These are phyloP conservation scores for Geotrichum fermentans DNA, from an alignment of 1,139 yeast genomes.

Conservation along the genomic window DNA sequence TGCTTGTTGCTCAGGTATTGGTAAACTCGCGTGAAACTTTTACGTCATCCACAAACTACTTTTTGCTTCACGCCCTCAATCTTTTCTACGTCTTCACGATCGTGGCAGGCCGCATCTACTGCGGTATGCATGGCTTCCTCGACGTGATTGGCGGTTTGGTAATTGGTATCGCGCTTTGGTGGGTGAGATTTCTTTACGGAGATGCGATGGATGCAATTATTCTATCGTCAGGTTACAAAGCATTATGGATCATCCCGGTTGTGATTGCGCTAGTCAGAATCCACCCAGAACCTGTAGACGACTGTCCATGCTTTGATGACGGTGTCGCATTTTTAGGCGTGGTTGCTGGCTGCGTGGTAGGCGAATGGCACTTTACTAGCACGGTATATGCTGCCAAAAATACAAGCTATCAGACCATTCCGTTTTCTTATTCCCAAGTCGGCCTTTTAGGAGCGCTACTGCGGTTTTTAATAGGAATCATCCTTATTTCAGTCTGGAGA, in stretches of 20 bases:
- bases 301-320: conserved; percentile 95
- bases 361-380: conserved; percentile 44
- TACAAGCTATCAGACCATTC: conserved; percentile 9
- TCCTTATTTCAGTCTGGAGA: conserved; percentile 65
- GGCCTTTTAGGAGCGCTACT: conserved; percentile 22
- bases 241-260: conserved; percentile 42
- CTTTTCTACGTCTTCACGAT: conserved; percentile 58
- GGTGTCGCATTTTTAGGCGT: conserved; percentile 93
- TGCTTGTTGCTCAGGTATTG: conserved; percentile 42
- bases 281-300: conserved; percentile 85
- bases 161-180: conserved; percentile 49
- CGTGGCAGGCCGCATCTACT: conserved; percentile 77
- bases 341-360: conserved; percentile 63
- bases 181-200: conserved; percentile 26
- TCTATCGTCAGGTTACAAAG: conserved; percentile 27
- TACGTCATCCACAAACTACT: conserved; percentile 15
- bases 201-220: conserved; percentile 24
- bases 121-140: conserved; percentile 95
- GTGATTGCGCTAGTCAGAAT: conserved; percentile 51
- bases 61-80: conserved; percentile 25
- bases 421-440: conserved; percentile 8
- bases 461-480: conserved; percentile 56
- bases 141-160: conserved; percentile 65
- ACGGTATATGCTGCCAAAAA: conserved; percentile 2
- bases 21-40: conserved; percentile 21